These are phyloP conservation scores for Juncus inflexus DNA, from an alignment of 176 grass and related monocot species.

Conservation along the genomic window DNA sequence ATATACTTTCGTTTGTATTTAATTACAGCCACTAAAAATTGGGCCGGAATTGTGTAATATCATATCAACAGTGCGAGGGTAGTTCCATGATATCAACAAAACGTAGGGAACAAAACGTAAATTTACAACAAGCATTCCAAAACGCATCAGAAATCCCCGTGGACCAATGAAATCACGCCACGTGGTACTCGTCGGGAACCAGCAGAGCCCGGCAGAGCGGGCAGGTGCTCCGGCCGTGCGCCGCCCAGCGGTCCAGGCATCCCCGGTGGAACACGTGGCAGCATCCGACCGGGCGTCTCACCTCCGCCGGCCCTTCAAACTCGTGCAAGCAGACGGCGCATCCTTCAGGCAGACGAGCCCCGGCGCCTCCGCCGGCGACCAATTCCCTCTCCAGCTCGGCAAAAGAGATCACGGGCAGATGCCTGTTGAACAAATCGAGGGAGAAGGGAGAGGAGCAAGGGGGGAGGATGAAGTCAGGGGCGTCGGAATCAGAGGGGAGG, in stretches of 20 bases:
- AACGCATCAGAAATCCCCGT: not conserved
- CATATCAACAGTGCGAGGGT: not conserved
- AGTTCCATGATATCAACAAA: constrained; percentile 7
- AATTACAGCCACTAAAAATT: not conserved
- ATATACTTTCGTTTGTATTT: no score
- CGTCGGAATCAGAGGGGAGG: not conserved
- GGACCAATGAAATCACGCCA: not conserved
- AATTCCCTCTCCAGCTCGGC: constrained; percentile 36
- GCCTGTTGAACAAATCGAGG: constrained; percentile 38
- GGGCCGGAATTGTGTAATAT: not conserved
- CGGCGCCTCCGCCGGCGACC: not conserved
- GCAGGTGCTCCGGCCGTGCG: constrained; percentile 65
- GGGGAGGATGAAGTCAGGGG: not conserved
- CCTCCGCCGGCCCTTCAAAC: constrained; percentile 53
- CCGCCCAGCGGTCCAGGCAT: constrained; percentile 71
- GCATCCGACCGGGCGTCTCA: constrained; percentile 57
- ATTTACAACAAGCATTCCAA: constrained; percentile 9
- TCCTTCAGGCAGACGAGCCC: constrained; percentile 8
- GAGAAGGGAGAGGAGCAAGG: not conserved
- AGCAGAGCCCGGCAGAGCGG: constrained; percentile 69
- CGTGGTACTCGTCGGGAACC: constrained; percentile 25
- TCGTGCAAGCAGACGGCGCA: constrained; percentile 85
- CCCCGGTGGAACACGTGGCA: constrained; percentile 79
- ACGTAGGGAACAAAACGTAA: constrained; percentile 17
- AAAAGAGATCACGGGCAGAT: constrained; percentile 55